Percentiles rank a stretch among this genome's conserved stretches.
These are phyloP conservation scores for fission yeast (Schizosaccharomyces pombe) DNA, from an alignment of 805 yeast genomes.

Conservation along the genomic window DNA sequence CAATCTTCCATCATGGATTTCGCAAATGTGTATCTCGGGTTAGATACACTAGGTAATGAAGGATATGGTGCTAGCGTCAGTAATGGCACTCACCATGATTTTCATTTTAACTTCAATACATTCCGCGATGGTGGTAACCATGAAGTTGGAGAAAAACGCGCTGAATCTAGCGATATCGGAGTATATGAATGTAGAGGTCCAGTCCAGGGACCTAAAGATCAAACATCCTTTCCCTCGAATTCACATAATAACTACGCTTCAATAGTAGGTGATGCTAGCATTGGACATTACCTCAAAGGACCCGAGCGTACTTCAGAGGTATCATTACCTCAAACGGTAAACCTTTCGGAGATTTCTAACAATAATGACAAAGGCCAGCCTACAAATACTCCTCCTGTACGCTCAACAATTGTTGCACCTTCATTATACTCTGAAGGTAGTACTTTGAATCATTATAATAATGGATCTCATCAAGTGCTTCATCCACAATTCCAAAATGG, in stretches of 20 bases:
- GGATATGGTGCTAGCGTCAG: not conserved
- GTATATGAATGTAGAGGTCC: no score
- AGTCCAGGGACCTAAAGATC: no score
- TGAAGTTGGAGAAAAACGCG: no score
- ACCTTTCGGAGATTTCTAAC: not conserved
- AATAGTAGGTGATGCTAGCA: not conserved
- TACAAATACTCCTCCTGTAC: not conserved
- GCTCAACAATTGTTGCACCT: not conserved
- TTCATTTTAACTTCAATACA: not conserved
- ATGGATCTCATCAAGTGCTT: no score
- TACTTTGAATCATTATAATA: no score
- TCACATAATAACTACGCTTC: not conserved
- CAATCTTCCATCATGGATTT: not conserved
- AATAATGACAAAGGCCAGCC: not conserved
- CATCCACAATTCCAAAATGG: no score
- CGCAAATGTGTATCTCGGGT: not conserved
- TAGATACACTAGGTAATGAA: not conserved
- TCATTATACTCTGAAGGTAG: no score
- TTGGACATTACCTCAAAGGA: no score
- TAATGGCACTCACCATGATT: not conserved
- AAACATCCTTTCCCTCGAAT: no score
- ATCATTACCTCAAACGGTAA: not conserved
- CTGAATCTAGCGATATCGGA: no score
- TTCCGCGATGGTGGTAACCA: no score
- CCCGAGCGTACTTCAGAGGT: not conserved